Base-by-base conservation (phyloP, 2,329 filamentous ascomycete species). In the Tolypocladium tropicale region DNA sequence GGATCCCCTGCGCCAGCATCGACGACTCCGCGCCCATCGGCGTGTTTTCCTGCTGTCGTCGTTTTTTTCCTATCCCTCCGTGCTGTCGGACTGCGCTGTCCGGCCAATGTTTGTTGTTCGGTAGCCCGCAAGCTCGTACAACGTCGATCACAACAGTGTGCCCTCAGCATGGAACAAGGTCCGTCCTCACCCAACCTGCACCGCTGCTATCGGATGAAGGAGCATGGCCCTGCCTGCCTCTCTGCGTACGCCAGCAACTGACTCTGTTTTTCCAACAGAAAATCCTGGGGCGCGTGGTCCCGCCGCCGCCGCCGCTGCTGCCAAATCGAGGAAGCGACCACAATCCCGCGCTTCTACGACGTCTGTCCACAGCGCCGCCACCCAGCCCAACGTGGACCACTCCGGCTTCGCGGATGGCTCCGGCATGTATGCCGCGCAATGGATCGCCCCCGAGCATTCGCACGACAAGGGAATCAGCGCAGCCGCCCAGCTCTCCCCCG, bases 321-420 rank as follows among this genome's bases (percentile, higher is more conserved):
- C 65, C 59, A 75, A 77, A 63, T 69, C 75, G 51, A 73, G 75
- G 64, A 79, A 77, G 66, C 76, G 79, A 59, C 74, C 79, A 37
- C 73, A 76, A 57, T 83, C 80, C 53, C 74, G 78, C 63, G 80
- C 76, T 54, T 83, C 80, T 34, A 83, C 80, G 32, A 76, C 79
- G 25, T 83, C 80, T 14, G 75, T 81, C 54, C 79, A 81, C 62
- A 82, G 80, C 68, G 72, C 72, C 60, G 71, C 74, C 39, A 78
- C 78, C 2, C 79, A 81, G 62, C 73, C 76, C 23, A 78, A 71
- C 57, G 70, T 80, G 58, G 80, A 83, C 37, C 77, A 77, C 54
- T 68, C 70, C 23, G 65, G 63, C 56, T 78, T 78, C 58, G 64
- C 68, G 50, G 74, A 78, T 58, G 61, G 72, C 32, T 65, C 72